These are phyloP conservation scores for Paramyrothecium sp. DNA, from an alignment of 2,329 filamentous ascomycete genomes.

Conservation along the genomic window DNA sequence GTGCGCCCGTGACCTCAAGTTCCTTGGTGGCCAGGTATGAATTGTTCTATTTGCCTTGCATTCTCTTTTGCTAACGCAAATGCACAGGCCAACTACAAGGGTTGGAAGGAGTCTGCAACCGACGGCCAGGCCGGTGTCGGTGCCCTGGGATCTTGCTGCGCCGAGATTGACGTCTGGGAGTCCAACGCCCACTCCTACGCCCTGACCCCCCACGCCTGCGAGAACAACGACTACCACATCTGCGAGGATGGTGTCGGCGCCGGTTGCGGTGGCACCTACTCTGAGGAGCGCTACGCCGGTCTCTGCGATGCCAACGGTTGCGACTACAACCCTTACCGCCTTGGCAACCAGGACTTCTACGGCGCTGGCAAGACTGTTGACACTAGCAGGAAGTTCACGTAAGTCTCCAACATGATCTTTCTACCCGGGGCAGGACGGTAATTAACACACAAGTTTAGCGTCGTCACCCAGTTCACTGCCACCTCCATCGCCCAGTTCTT, in stretches of 20 bases:
- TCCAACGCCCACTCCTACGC: constrained; percentile 35
- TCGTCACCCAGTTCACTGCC: not conserved
- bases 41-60: not conserved
- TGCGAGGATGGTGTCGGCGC: constrained; percentile 33
- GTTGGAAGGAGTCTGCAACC: constrained; percentile 16
- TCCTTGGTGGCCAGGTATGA: constrained; percentile 44
- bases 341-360: constrained; percentile 22
- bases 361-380: constrained; percentile 28
- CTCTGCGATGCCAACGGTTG: constrained; percentile 41
- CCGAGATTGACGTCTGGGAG: constrained; percentile 52
- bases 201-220: constrained; percentile 44
- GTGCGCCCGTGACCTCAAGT: constrained; percentile 42
- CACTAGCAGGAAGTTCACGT: constrained; percentile 28
- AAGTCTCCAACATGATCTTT: not conserved
- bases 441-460: not conserved
- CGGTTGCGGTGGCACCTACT: constrained; percentile 34
- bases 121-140: constrained; percentile 18
- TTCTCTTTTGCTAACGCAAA: constrained; percentile 26
- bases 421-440: not conserved
- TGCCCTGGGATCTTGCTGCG: constrained; percentile 44
- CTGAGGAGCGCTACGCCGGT: constrained; percentile 46
- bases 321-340: constrained; percentile 36
- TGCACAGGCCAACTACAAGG: constrained; percentile 18
- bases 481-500: constrained; percentile 38
- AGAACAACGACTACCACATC: constrained; percentile 35